Evolutionary conservation across 2,329 filamentous ascomycete genomes (phyloP).

Genomic region (Aspergillus costaricaensis): DNA sequence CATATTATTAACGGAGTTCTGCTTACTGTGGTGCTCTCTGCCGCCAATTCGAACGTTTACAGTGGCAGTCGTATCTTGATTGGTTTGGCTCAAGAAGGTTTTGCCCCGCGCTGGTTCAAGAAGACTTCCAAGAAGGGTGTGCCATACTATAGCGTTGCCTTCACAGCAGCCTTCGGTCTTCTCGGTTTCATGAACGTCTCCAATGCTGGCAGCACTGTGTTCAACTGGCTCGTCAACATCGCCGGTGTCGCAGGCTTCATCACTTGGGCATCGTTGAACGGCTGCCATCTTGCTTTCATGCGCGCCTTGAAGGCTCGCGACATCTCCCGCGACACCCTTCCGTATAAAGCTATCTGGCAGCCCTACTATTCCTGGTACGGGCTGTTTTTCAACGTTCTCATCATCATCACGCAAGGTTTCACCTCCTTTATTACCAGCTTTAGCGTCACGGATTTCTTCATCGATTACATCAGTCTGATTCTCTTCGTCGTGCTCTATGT

Average conservation of each 20-base stretch:
- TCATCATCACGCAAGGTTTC: conserved; percentile 70
- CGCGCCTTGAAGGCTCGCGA: conserved; percentile 58
- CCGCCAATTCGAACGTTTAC: conserved; percentile 47
- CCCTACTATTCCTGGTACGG: conserved; percentile 68
- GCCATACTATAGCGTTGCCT: conserved; percentile 47
- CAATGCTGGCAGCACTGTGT: conserved; percentile 61
- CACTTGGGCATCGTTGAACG: conserved; percentile 40
- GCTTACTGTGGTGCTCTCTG: conserved; percentile 47
- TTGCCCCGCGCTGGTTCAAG: conserved; percentile 47
- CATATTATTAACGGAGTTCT: conserved; percentile 46
- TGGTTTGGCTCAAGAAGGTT: conserved; percentile 58
- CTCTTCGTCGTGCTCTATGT: conserved; percentile 62
- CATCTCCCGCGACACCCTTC: conserved; percentile 59
- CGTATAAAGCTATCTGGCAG: conserved; percentile 63
- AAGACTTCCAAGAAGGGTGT: conserved; percentile 46
- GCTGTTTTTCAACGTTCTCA: conserved; percentile 64
- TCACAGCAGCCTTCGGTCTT: conserved; percentile 57
- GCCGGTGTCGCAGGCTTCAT: conserved; percentile 40
- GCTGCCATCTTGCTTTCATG: conserved; percentile 67
- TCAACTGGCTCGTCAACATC: conserved; percentile 47
- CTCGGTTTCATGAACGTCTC: conserved; percentile 71
- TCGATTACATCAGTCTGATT: conserved; percentile 65
- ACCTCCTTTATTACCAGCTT: conserved; percentile 64
- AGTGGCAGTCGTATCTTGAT: conserved; percentile 67
- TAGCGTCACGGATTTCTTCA: conserved; percentile 63